These are phyloP conservation scores for Gossypium davidsonii DNA, from an alignment of 441 rosid species.

Conservation along the genomic window DNA sequence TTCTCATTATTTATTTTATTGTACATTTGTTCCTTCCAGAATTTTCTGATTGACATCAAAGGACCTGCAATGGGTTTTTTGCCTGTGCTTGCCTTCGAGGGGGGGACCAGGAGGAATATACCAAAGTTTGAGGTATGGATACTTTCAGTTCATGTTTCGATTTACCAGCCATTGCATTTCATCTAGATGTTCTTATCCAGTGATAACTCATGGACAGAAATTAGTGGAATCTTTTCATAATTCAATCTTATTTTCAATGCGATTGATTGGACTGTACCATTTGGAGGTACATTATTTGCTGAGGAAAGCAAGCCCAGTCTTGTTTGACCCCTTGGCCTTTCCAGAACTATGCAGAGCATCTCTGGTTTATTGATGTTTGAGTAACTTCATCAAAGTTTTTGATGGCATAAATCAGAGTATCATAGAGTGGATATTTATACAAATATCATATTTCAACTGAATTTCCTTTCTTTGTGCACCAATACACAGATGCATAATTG, in stretches of 20 bases:
- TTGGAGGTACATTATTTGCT: not conserved
- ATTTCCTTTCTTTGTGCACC: not conserved
- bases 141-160: not conserved
- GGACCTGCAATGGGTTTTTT: slow-evolving; percentile 69
- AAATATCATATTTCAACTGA: not conserved
- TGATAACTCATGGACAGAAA: not conserved
- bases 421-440: not conserved
- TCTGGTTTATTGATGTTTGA: not conserved
- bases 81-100: slow-evolving; percentile 88
- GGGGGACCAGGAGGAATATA: slow-evolving; percentile 73
- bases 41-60: slow-evolving; percentile 78
- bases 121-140: slow-evolving; percentile 69
- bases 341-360: not conserved
- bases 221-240: not conserved
- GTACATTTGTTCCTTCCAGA: slow-evolving; percentile 31
- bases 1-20: slow-evolving; percentile 1
- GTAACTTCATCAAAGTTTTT: not conserved
- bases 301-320: not conserved
- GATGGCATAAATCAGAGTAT: slow-evolving; percentile 1
- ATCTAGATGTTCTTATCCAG: slow-evolving; percentile 8
- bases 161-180: not conserved
- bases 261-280: not conserved
- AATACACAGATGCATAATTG: not conserved
- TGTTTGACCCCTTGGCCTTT: not conserved
- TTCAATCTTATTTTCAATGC: not conserved